Base-by-base conservation (phyloP, 2,329 filamentous ascomycete genomes). In the Cadophora malorum region DNA sequence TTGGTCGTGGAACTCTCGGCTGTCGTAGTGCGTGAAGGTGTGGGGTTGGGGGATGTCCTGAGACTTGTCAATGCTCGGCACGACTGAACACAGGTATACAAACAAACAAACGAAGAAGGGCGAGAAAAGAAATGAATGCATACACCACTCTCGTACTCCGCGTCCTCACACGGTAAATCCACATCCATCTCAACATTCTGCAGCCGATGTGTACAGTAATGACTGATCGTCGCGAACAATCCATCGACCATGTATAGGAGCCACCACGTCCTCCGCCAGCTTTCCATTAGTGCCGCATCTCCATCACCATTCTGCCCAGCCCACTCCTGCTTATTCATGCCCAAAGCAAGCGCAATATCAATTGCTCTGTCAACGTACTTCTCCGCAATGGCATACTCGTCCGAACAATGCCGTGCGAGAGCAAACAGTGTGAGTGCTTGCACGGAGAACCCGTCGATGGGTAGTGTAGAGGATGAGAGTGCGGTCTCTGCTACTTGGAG, bases 191-290 rank as follows among this genome's bases (percentile, higher is more conserved):
- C 78, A 0, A 89, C 79, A 49, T 80, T 79, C 63, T 81, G 82
- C 21, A 83, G 76, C 49, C 78, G 77, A 74, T 84, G 83, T 14
- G 45, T 68, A 9, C 61, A 33, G 16, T 62, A 58, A 41, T 70
- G 70, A 33, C 65, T 67, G 0, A 75, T 60, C 0, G 75, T 74
- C 0, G 73, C 69, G 16, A 80, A 78, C n/a, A 75, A 77, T 0
- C 85, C 87, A 75, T 92, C 90, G 0, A 87, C 79, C 6, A 87
- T 83, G 72, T 86, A 91, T 49, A 92, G 75, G 74, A 87, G 86
- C 90, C 90, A 93, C 90, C 90, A 93, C 0, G 90, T 92, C 52
- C 90, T 83, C 61, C 90, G 84, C 81, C 88, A 84, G 70, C 84
- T 86, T 74, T 93, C 90, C 49, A 85, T 83, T 23, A 81, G 59